Conservation (phyloP, 106 monocot species). For the Amphibolis antarctica region DNA sequence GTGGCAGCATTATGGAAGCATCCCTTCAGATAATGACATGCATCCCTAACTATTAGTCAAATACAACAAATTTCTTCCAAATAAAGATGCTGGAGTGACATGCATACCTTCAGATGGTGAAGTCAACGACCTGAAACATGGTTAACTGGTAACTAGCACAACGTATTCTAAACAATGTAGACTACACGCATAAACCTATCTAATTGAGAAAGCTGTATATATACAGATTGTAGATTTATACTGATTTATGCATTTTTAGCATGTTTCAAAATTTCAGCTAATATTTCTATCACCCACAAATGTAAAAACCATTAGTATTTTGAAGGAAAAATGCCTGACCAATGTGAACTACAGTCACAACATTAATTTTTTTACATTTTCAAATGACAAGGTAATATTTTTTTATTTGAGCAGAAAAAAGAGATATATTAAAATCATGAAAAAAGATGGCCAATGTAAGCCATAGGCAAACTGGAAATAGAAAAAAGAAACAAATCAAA, state of each 20-base stretch:
- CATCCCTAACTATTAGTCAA: not conserved
- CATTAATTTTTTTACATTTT: not conserved
- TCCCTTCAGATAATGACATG: not conserved
- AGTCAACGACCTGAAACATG: not conserved
- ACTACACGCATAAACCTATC: not conserved
- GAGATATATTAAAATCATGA: too few relatives aligned
- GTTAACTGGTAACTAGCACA: not conserved
- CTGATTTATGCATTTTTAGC: not conserved
- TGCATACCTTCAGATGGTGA: too few relatives aligned
- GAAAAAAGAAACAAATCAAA: too few relatives aligned
- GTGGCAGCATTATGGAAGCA: not conserved
- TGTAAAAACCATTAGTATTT: not conserved
- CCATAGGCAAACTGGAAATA: too few relatives aligned
- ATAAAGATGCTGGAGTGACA: too few relatives aligned
- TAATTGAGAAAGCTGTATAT: not conserved
- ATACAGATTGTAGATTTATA: not conserved
- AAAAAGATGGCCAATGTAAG: too few relatives aligned
- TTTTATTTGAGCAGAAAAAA: too few relatives aligned
- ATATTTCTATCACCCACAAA: not conserved
- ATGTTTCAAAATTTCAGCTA: too few relatives aligned
- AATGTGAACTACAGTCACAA: not conserved
- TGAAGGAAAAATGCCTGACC: not conserved
- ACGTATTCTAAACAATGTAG: not conserved
- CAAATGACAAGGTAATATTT: too few relatives aligned
- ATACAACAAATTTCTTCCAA: too few relatives aligned